Percentiles rank a stretch among this genome's conserved stretches.
These are phyloP conservation scores for Galerina marginata DNA, from an alignment of 768 basidiomycete genomes.

Conservation along the genomic window DNA sequence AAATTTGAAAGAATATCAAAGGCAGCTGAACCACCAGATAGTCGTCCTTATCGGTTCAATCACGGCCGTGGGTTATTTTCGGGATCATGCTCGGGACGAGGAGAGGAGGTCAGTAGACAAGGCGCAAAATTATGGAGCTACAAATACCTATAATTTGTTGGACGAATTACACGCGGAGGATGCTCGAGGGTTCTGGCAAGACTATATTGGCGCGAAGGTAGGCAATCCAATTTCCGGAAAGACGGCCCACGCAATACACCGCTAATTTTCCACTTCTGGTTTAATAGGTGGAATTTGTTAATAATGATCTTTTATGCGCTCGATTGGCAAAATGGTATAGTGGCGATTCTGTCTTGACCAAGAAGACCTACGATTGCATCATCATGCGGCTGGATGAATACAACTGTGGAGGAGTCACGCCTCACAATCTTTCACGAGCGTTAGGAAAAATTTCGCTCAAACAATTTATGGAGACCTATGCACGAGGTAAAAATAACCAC, in stretches of 20 bases:
- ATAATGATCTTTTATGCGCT: too few species aligned
- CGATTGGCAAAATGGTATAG: background rate
- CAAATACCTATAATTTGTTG: background rate
- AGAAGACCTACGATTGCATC: background rate
- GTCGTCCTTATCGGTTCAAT: constrained; percentile 7
- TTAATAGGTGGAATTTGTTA: too few species aligned
- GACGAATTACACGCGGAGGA: background rate
- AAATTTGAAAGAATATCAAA: constrained; percentile 7
- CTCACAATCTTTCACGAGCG: constrained; percentile 20
- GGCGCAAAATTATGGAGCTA: background rate
- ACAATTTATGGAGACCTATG: constrained; percentile 13
- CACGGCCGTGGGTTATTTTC: constrained; percentile 9
- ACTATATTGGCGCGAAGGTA: constrained; percentile 11
- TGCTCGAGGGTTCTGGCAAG: constrained; percentile 4
- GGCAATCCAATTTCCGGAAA: too few species aligned
- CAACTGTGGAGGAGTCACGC: constrained; percentile 28
- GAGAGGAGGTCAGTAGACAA: background rate
- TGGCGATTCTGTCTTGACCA: too few species aligned
- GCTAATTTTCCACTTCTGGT: too few species aligned
- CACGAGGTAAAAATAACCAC: constrained; percentile 1
- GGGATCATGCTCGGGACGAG: background rate
- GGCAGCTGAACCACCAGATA: constrained; percentile 6
- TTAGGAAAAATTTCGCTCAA: constrained; percentile 20
- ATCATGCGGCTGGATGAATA: constrained; percentile 20
- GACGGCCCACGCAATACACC: too few species aligned